Conservation (phyloP, 192 early-diverging fungal genomes). For the Linnemannia elongata region DNA sequence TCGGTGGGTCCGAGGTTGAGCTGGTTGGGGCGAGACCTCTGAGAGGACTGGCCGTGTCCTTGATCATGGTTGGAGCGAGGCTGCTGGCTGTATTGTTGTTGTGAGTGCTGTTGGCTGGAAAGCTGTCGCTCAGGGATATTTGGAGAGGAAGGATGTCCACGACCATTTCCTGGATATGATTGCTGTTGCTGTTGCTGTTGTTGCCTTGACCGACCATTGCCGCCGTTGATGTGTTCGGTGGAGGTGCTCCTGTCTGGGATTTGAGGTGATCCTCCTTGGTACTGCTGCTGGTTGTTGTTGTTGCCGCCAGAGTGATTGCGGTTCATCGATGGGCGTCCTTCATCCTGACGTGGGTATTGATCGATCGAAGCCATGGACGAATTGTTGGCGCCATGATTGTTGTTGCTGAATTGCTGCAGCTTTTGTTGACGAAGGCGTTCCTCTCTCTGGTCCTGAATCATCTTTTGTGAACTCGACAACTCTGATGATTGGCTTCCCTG, state of each 20-base stretch:
- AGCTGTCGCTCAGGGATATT: conserved; percentile 27
- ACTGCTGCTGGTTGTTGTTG: neutral
- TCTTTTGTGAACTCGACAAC: conserved; percentile 37
- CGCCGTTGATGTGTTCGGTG: conserved; percentile 8
- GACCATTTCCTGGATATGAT: conserved; percentile 4
- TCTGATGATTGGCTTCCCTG: conserved; percentile 10
- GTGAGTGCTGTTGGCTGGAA: conserved; percentile 3
- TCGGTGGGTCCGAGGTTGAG: conserved; percentile 23
- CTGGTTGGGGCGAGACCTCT: conserved; percentile 23
- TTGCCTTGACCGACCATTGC: conserved; percentile 20
- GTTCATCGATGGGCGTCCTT: conserved; percentile 18
- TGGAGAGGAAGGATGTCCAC: conserved; percentile 33
- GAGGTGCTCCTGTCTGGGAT: conserved; percentile 46
- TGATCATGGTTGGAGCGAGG: conserved; percentile 28
- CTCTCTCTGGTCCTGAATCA: conserved; percentile 54
- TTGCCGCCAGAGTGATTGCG: conserved; percentile 6
- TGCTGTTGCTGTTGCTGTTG: conserved; percentile 23
- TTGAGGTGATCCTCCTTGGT: neutral
- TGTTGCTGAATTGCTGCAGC: conserved; percentile 18
- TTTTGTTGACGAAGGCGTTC: conserved; percentile 46
- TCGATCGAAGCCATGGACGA: conserved; percentile 19
- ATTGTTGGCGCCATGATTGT: neutral
- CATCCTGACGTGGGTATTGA: conserved; percentile 29
- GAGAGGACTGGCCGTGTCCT: neutral
- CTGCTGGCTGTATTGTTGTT: conserved; percentile 8